Conservation (phyloP, 2,329 filamentous ascomycete genomes). For the Mycosphaerella sp. region DNA sequence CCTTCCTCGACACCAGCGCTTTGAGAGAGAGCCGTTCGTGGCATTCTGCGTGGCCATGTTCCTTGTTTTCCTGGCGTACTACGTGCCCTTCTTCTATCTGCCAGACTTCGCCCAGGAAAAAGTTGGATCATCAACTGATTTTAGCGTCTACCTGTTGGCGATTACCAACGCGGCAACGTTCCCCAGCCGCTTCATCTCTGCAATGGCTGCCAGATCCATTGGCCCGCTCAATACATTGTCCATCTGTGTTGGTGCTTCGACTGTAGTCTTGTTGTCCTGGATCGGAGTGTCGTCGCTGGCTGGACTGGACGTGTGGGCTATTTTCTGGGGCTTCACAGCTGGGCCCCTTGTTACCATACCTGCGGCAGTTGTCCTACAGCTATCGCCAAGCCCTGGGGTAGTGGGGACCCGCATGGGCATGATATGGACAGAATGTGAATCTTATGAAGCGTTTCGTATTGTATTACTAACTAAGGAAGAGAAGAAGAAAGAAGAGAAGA, state of each 20-base stretch:
- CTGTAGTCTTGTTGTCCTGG: conserved; percentile 44
- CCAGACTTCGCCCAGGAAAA: conserved; percentile 46
- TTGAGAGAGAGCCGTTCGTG: conserved; percentile 31
- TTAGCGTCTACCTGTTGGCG: conserved; percentile 38
- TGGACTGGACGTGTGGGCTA: conserved; percentile 35
- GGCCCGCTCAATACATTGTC: conserved; percentile 49
- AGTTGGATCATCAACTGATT: conserved; percentile 14
- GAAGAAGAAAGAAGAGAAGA: too few relatives aligned
- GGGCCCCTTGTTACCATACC: conserved; percentile 38
- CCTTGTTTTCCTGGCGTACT: conserved; percentile 33
- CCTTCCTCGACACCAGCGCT: conserved; percentile 36
- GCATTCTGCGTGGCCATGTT: conserved; percentile 29
- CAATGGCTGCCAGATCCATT: conserved; percentile 38
- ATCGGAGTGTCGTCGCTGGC: conserved; percentile 29
- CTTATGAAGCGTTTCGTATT: too few relatives aligned
- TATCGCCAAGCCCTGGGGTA: conserved; percentile 34
- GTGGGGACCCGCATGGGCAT: conserved; percentile 46
- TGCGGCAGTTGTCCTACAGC: conserved; percentile 38
- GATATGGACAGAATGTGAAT: conserved; percentile 18
- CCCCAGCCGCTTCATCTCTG: conserved; percentile 43
- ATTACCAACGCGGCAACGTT: conserved; percentile 56
- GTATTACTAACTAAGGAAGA: too few relatives aligned
- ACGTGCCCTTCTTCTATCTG: conserved; percentile 47
- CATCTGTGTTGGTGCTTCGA: conserved; percentile 40
- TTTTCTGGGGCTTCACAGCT: conserved; percentile 41